Evolutionary conservation across 202 grass and related monocot genomes (phyloP), one percentile per base, ranked within the genome.

Genomic region (Sporobolus alterniflorus): DNA sequence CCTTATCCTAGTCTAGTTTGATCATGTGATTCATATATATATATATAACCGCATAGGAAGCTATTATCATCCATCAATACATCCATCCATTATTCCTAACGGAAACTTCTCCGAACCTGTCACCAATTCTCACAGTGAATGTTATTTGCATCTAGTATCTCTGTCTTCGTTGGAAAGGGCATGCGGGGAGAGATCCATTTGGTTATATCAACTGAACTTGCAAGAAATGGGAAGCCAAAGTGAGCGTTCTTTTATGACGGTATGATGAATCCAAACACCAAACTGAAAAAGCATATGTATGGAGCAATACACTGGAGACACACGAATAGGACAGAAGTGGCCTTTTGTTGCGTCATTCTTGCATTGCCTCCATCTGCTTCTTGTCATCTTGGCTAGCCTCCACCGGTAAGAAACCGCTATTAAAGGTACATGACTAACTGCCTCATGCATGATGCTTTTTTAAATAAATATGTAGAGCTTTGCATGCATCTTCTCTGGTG

Each of bases 261-360:
- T 39, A 39, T 8, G 48, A 79, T 61, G 59, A 21, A 78, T 60
- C 33, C 33, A 78, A 43, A 22, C 24, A 22, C 17, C 11, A 8
- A 18, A 64, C 56, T 64, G 24, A 64, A 64, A 11, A 20, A 54
- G 42, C 42, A 44, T 44, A 44, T 44, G 22, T 33, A n/a, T 56
- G 52, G 44, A 46, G 9, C 25, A 7, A 21, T 1, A 16, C 1
- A 18, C 21, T 1, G 18, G 5, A 57, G 72, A 74, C 50, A 56
- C 31, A 17, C 11, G 18, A 8, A 57, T 40, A 41, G 50, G 71
- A 57, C 72, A 74, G 21, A 33, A 28, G 13, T 39, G 51, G 0
- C 15, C 47, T 65, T 86, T 85, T 63, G 54, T 71, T 85, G 55
- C 24, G 29, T 78, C 55, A 7, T 78, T 44, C 42, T 44, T 13